Evolutionary conservation across 2,329 filamentous ascomycete genomes (phyloP).

Genomic region (Pseudocercospora fijiensis): DNA sequence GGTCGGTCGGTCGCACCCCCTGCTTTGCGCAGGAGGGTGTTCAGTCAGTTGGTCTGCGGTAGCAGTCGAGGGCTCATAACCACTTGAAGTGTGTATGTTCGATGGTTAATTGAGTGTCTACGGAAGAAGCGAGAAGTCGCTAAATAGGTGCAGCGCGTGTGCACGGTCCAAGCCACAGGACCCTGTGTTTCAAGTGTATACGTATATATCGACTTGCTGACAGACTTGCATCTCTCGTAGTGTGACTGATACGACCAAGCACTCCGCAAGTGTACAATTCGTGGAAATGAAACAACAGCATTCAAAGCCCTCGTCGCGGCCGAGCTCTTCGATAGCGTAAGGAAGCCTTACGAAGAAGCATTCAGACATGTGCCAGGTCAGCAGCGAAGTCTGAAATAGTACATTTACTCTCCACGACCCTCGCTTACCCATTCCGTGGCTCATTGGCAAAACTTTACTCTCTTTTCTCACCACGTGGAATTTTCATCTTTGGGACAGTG

Average conservation of each 20-base stretch:
- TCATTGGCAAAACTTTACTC: not conserved
- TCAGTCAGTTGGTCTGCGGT: no score
- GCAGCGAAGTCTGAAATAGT: constrained; percentile 10
- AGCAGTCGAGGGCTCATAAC: no score
- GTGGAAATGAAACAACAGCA: not conserved
- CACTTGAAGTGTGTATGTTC: no score
- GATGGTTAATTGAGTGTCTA: no score
- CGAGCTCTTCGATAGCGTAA: constrained; percentile 14
- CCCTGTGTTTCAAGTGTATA: no score
- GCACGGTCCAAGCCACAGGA: no score
- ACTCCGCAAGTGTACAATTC: not conserved
- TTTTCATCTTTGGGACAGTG: constrained; percentile 10
- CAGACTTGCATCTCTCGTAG: not conserved
- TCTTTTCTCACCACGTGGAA: not conserved
- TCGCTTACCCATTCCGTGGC: not conserved
- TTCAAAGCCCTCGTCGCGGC: not conserved
- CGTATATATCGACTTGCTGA: not conserved
- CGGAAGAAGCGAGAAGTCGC: no score
- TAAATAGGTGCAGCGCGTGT: no score
- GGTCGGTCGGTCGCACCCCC: no score
- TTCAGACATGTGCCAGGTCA: constrained; percentile 7
- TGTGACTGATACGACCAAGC: not conserved
- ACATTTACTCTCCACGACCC: not conserved
- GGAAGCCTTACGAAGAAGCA: constrained; percentile 14
- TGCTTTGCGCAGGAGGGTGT: no score